Base-by-base conservation (phyloP, 805 yeast genomes). In the Phaffomyces antillensis region DNA sequence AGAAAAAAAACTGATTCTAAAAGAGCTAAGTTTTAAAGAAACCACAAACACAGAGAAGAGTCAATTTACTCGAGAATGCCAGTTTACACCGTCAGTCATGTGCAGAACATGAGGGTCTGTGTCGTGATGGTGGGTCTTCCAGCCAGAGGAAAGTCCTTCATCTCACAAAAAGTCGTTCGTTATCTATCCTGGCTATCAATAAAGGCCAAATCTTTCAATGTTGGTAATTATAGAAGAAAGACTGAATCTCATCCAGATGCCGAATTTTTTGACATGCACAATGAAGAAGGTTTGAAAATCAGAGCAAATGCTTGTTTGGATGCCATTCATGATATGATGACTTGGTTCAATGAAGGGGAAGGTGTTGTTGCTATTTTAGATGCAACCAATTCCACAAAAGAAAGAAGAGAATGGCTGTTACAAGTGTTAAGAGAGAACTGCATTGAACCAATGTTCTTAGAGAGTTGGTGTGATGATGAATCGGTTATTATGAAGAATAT, bases 301-400 rank as follows among this genome's bases (percentile, higher is more conserved):
- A 72, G 96, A 45, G 71, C 71, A 37, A 75, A 78, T 49, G 93
- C 96, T 0, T 84, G 87, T 33, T 72, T 76, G 34, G 65, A 66
- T 36, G 96, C 97, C 3, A 73, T 87, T 39, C 56, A 67, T 6
- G 96, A 88, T 56, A 84, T 91, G 83, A 73, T 89, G 75, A 66
- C 75, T 39, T 93, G 98, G 98, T 87, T 86, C 60, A 70, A 73
- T 32, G 78, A 81, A 16, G 87, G 84, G 43, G 73, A 79, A 47
- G 96, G 96, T 15, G 84, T 83, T 24, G 98, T 93, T 37, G 98
- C 96, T 0, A 86, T 93, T 7, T 71, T 91, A 46, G 99, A 93
- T 65, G 97, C 96, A 24, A 88, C 96, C 2, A 90, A 91, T 63
- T 82, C 89, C 33, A 89, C 96, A 5, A 68, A 73, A 47, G 77